Conservation (phyloP, 257 asterid genomes). For the Galeopsis tetrahit region DNA sequence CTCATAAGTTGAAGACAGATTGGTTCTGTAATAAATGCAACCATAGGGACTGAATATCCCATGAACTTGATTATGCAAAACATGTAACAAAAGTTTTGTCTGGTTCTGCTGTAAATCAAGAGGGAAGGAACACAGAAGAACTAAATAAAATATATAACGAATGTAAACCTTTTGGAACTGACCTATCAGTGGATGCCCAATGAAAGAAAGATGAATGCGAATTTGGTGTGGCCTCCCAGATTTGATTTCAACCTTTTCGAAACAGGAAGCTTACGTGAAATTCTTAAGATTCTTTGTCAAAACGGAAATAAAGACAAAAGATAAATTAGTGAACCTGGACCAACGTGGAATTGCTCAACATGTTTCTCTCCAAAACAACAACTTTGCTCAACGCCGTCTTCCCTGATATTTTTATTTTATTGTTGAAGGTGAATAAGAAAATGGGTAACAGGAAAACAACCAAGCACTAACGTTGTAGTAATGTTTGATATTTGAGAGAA, state of each 20-base stretch:
- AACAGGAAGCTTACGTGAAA: conserved; percentile 29
- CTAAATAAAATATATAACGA: conserved; percentile 19
- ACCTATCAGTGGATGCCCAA: conserved; percentile 85
- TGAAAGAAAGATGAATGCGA: conserved; percentile 90
- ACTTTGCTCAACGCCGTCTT: conserved; percentile 90
- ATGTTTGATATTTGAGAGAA: conserved; percentile 16
- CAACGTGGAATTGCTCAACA: conserved; percentile 61
- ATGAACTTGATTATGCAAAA: neutral
- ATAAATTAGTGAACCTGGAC: conserved; percentile 66
- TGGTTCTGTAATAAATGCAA: neutral
- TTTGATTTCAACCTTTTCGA: conserved; percentile 78
- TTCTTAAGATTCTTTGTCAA: conserved; percentile 5
- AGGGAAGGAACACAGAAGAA: neutral
- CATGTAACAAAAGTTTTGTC: neutral
- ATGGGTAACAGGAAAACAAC: conserved; percentile 22
- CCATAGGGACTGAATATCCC: neutral
- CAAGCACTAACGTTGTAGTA: neutral
- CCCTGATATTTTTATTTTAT: conserved; percentile 56
- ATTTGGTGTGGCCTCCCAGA: conserved; percentile 99
- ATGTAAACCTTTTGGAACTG: conserved; percentile 26
- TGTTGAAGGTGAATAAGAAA: conserved; percentile 25
- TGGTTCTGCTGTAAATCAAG: conserved; percentile 14
- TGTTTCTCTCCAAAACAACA: conserved; percentile 70
- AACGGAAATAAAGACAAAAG: conserved; percentile 7
- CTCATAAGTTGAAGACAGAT: conserved; percentile 5